Conservation (phyloP, 768 basidiomycete species). For the Tylopilus sp. region DNA sequence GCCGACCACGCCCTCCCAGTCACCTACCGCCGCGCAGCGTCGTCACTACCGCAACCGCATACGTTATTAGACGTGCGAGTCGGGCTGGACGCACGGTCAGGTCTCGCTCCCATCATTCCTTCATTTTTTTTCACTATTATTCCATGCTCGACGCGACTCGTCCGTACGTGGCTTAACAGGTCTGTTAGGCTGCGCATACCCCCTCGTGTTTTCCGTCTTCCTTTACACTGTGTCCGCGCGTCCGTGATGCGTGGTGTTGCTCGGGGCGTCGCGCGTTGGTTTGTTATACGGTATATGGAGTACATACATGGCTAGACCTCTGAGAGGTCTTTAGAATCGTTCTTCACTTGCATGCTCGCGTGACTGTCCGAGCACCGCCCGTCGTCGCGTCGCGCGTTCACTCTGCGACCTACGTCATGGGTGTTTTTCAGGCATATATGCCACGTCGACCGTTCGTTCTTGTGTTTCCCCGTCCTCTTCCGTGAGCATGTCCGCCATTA, state of each 20-base stretch:
- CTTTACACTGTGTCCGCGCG: neutral
- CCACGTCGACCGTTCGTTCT: too few species aligned
- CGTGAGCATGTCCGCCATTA: too few species aligned
- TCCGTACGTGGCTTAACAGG: neutral
- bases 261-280: too few species aligned
- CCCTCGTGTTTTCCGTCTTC: neutral
- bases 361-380: too few species aligned
- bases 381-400: too few species aligned
- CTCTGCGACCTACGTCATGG: too few species aligned
- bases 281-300: neutral
- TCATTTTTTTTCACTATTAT: too few species aligned
- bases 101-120: neutral
- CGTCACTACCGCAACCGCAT: slow-evolving; percentile 4
- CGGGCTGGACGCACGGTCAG: too few species aligned
- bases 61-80: neutral
- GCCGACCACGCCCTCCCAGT: neutral
- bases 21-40: neutral
- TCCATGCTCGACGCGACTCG: neutral
- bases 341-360: neutral
- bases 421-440: too few species aligned
- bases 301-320: neutral
- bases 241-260: neutral
- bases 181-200: neutral
- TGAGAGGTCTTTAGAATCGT: neutral
- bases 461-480: too few species aligned